Percentiles rank a stretch among this genome's conserved stretches.
Evolutionary conservation across 73 alveolate genomes (phyloP).

Genomic region (Blepharisma stoltei): DNA sequence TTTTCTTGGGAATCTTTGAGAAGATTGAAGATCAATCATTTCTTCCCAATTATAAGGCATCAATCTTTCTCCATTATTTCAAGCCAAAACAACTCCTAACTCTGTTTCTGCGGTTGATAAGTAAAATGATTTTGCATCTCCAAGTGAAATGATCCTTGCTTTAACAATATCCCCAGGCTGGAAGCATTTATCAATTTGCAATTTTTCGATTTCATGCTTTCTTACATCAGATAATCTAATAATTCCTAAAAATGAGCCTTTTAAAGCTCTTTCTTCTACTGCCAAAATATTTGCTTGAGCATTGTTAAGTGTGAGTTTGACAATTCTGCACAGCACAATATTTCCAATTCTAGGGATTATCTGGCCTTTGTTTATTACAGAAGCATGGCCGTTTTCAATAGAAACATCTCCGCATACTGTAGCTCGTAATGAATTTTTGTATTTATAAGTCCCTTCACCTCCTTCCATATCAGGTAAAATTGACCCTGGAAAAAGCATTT

Average conservation of each 20-base stretch:
- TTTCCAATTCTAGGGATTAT: background rate
- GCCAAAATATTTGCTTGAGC: conserved; percentile 24
- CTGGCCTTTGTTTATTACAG: background rate
- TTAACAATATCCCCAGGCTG: conserved; percentile 31
- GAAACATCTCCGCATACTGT: no score
- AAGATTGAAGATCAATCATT: background rate
- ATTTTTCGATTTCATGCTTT: conserved; percentile 23
- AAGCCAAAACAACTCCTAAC: conserved; percentile 6
- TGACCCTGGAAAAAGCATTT: no score
- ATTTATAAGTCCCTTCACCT: no score
- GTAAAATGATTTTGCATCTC: conserved; percentile 19
- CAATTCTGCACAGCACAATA: background rate
- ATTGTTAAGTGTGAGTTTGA: background rate
- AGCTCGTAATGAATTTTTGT: no score
- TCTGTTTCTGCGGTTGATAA: conserved; percentile 22
- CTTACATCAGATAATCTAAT: conserved; percentile 17
- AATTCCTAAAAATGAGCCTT: conserved; percentile 18
- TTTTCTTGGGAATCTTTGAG: background rate
- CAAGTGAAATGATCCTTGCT: conserved; percentile 26
- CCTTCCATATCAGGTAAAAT: no score
- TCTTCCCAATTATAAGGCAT: conserved; percentile 27
- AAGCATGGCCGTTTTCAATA: conserved; percentile 4
- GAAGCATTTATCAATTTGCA: conserved; percentile 22
- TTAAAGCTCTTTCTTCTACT: background rate
- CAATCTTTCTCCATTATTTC: conserved; percentile 1